Conservation (phyloP, 2,329 filamentous ascomycete species). For the Davidsoniella virescens region DNA sequence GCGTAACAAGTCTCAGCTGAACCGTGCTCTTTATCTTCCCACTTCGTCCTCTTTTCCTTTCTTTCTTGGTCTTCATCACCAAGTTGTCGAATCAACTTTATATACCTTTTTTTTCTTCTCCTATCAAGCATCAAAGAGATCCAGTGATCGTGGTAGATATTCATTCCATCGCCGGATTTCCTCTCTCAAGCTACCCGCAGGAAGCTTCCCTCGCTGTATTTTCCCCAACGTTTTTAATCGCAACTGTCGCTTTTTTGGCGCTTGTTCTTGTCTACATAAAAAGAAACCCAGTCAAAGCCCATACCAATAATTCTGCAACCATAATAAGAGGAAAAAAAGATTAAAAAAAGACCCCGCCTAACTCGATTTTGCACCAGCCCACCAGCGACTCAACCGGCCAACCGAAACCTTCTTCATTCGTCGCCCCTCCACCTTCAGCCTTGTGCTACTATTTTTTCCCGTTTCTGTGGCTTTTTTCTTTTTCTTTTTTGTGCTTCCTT, state of each 20-base stretch:
- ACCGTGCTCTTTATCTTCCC: background rate
- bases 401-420: background rate
- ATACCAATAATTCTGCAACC: background rate
- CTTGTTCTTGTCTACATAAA: constrained; percentile 4
- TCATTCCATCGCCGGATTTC: background rate
- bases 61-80: background rate
- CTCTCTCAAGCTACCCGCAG: background rate
- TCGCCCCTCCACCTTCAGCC: constrained; percentile 1
- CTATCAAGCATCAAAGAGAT: background rate
- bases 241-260: background rate
- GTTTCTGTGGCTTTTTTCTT: background rate
- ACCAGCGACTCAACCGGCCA: constrained; percentile 1
- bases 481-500: constrained; percentile 1
- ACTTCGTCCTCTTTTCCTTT: background rate
- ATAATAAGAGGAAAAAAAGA: background rate
- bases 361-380: background rate
- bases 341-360: background rate
- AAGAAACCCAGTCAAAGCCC: constrained; percentile 3
- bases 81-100: background rate
- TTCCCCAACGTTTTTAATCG: constrained; percentile 3
- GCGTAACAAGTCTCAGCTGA: background rate
- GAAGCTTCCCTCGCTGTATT: background rate
- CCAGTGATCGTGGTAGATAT: background rate
- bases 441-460: background rate
- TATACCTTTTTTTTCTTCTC: background rate